These are phyloP conservation scores for Taxawa tesnikishii DNA, from an alignment of 2,329 filamentous ascomycete species.

Conservation along the genomic window DNA sequence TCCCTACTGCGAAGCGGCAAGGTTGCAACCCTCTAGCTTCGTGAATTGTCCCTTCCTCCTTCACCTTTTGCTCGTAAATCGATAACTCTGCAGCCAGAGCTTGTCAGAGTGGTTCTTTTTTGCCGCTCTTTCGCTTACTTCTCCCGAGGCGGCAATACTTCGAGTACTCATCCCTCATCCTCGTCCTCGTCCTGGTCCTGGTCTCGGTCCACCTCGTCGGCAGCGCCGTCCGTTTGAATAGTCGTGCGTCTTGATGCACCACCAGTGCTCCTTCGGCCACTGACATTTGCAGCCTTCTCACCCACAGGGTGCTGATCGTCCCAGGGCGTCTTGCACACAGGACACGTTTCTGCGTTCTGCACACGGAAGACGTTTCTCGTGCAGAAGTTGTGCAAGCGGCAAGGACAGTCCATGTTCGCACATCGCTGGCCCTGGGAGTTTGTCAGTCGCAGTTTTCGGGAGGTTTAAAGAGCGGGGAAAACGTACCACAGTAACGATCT, in stretches of 20 bases:
- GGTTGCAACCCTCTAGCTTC: no score
- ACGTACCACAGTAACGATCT: conserved; percentile 65
- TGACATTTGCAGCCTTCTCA: conserved; percentile 29
- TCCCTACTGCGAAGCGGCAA: no score
- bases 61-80: no score
- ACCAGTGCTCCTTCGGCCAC: conserved; percentile 9
- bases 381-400: conserved; percentile 68
- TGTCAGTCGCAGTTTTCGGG: no score
- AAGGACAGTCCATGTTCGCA: conserved; percentile 50
- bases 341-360: conserved; percentile 48
- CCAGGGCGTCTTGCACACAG: conserved; percentile 42
- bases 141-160: no score
- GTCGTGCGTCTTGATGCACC: conserved; percentile 8
- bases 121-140: no score
- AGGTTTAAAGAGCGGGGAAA: no score
- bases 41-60: no score
- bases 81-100: no score
- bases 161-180: conserved; percentile 8
- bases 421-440: conserved; percentile 57
- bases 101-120: no score
- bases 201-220: no score
- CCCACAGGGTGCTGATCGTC: conserved; percentile 39
- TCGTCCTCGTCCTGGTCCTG: conserved; percentile 3
- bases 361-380: conserved; percentile 60
- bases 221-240: conserved; percentile 10